Evolutionary conservation across 2,329 filamentous ascomycete species (phyloP).

Genomic region (Bisporella sp.): DNA sequence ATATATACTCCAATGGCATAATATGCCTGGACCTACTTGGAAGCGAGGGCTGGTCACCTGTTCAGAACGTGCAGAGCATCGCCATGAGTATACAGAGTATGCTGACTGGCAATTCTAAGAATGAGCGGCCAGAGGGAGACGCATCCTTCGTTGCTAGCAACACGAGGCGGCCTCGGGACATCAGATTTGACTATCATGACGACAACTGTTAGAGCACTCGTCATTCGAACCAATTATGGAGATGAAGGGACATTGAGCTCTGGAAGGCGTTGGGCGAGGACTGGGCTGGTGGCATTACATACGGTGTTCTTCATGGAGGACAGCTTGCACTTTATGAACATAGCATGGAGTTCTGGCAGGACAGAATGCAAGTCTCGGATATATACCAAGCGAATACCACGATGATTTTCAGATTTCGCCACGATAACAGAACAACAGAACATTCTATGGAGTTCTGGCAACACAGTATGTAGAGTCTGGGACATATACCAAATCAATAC

Average conservation of each 20-base stretch:
- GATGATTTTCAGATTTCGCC: too few species aligned
- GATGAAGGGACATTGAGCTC: not conserved
- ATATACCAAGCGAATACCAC: too few species aligned
- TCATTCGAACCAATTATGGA: not conserved
- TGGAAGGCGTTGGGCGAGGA: not conserved
- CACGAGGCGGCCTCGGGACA: constrained; percentile 73
- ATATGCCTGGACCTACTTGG: constrained; percentile 95
- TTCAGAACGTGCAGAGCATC: constrained; percentile 94
- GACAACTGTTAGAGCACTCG: constrained; percentile 52
- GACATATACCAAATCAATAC: too few species aligned
- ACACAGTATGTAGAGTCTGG: too few species aligned
- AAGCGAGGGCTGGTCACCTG: constrained; percentile 84
- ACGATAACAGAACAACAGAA: too few species aligned
- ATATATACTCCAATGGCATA: constrained; percentile 88
- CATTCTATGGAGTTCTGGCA: too few species aligned
- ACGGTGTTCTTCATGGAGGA: not conserved
- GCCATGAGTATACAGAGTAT: constrained; percentile 98
- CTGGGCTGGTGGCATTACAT: not conserved
- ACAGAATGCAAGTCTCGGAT: not conserved
- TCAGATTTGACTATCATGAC: constrained; percentile 92
- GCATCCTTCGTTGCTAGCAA: constrained; percentile 83
- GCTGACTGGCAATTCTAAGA: constrained; percentile 89
- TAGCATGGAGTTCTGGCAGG: not conserved
- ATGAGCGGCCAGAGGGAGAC: constrained; percentile 85
- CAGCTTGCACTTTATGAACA: not conserved